Percentiles rank a stretch among this genome's conserved stretches.
phyloP scores from a whole-genome alignment of 306 rosid genomes.

The Fagus crenata region DNA sequence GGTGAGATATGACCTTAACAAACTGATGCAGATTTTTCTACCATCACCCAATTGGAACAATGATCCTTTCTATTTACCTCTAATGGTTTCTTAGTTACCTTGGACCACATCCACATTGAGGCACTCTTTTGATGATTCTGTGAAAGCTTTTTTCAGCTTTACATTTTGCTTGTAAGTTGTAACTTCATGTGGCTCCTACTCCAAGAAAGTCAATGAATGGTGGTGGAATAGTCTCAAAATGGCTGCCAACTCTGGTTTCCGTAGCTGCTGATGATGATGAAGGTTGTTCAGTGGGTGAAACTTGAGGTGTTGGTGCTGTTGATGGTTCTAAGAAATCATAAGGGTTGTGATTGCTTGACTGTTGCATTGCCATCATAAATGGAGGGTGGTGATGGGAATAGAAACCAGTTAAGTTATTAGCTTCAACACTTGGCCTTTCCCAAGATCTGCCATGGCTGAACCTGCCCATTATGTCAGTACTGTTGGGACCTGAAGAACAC shows the following conservation, averaged over 20 bases:
- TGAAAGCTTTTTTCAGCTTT: slow-evolving; percentile 45
- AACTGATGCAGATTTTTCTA: slow-evolving; percentile 46
- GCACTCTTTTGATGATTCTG: slow-evolving; percentile 35
- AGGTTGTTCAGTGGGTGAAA: slow-evolving; percentile 37
- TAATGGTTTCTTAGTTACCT: slow-evolving; percentile 52
- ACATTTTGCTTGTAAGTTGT: slow-evolving; percentile 26
- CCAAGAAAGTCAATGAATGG: slow-evolving; percentile 94
- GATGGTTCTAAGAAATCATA: slow-evolving; percentile 42
- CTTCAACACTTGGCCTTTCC: slow-evolving; percentile 40
- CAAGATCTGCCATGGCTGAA: slow-evolving; percentile 35
- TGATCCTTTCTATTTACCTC: slow-evolving; percentile 56
- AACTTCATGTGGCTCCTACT: slow-evolving; percentile 84
- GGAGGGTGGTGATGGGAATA: slow-evolving; percentile 26
- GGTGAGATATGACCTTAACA: slow-evolving; percentile 42
- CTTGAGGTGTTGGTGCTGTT: slow-evolving; percentile 27
- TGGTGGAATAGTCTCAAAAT: slow-evolving; percentile 48
- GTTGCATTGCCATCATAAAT: slow-evolving; percentile 42
- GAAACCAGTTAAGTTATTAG: slow-evolving; percentile 18
- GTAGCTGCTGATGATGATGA: slow-evolving; percentile 41
- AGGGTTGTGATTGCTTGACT: slow-evolving; percentile 32
- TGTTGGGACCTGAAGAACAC: slow-evolving; percentile 41
- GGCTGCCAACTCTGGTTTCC: slow-evolving; percentile 37
- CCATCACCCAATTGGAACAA: slow-evolving; percentile 51
- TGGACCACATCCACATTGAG: slow-evolving; percentile 70
- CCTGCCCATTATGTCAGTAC: slow-evolving; percentile 41